Conservation (phyloP, 2,329 filamentous ascomycete genomes). For the Nigrospora oryzae region DNA sequence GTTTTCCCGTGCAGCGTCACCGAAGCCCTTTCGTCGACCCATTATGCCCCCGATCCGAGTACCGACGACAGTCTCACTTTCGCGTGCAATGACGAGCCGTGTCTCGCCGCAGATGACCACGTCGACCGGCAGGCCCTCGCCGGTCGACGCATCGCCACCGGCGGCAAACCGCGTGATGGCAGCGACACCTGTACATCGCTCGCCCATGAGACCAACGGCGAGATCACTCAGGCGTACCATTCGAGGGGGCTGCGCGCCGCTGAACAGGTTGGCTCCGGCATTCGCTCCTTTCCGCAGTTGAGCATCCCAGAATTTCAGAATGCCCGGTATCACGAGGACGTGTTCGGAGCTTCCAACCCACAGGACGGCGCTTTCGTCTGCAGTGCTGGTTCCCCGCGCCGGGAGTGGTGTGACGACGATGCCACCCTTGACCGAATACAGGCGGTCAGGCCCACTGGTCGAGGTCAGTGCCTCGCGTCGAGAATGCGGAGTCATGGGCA, state of each 20-base stretch:
- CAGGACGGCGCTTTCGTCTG: constrained; percentile 46
- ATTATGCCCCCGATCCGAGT: constrained; percentile 31
- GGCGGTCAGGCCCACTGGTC: constrained; percentile 38
- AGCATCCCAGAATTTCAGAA: constrained; percentile 51
- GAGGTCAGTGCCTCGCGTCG: constrained; percentile 42
- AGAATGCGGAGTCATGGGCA: constrained; percentile 57
- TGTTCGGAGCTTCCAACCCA: constrained; percentile 51
- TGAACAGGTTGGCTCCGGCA: constrained; percentile 47
- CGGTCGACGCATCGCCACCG: constrained; percentile 14
- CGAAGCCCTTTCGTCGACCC: constrained; percentile 16
- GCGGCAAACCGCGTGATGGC: constrained; percentile 29
- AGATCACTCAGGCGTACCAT: constrained; percentile 49
- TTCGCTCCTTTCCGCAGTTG: constrained; percentile 42
- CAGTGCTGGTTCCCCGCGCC: constrained; percentile 29
- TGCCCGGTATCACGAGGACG: constrained; percentile 45
- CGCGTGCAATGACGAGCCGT: constrained; percentile 44
- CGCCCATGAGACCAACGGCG: constrained; percentile 44
- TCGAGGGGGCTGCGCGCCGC: constrained; percentile 42
- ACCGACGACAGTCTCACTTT: constrained; percentile 39
- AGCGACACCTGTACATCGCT: constrained; percentile 44
- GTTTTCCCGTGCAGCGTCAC: constrained; percentile 26
- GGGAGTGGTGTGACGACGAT: constrained; percentile 40
- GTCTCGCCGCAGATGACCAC: constrained; percentile 47
- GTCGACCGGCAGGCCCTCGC: constrained; percentile 39
- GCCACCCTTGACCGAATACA: constrained; percentile 43